These are phyloP conservation scores for Sporothrix sp. DNA, from an alignment of 2,329 filamentous ascomycete species.

Conservation along the genomic window DNA sequence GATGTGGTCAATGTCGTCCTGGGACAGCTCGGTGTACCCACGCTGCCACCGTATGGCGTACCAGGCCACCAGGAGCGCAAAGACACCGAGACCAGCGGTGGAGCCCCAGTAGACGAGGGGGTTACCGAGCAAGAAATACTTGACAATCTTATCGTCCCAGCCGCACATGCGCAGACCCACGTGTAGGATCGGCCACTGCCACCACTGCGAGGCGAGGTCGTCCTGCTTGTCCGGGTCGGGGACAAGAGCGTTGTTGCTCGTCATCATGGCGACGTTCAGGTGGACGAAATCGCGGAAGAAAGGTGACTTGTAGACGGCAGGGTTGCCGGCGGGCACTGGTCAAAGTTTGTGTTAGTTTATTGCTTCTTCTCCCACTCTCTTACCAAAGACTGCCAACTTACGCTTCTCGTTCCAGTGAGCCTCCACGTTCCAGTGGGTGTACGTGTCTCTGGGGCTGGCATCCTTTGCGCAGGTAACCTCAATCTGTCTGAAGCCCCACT, in stretches of 20 bases:
- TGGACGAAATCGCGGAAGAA: constrained; percentile 98
- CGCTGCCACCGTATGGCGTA: constrained; percentile 94
- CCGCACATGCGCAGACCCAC: constrained; percentile 97
- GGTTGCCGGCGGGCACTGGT: constrained; percentile 75
- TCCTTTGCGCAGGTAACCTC: constrained; percentile 91
- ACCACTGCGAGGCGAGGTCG: constrained; percentile 90
- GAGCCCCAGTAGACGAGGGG: constrained; percentile 93
- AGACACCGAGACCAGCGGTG: constrained; percentile 65
- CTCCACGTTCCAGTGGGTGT: constrained; percentile 99
- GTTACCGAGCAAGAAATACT: constrained; percentile 98
- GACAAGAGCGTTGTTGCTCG: constrained; percentile 95
- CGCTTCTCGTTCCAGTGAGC: constrained; percentile 87
- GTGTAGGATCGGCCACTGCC: constrained; percentile 95
- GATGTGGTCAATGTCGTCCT: constrained; percentile 79
- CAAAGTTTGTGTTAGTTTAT: not conserved
- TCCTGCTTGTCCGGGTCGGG: constrained; percentile 99
- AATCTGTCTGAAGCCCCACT: constrained; percentile 99
- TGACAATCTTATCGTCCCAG: constrained; percentile 91
- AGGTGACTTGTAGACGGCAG: constrained; percentile 88
- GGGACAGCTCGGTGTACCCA: constrained; percentile 74
- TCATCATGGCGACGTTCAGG: constrained; percentile 99
- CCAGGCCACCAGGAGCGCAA: constrained; percentile 66
- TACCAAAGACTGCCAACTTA: no score
- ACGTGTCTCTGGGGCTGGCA: constrained; percentile 85
- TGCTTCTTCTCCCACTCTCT: not conserved